Conservation (phyloP, 805 yeast genomes). For the Huiozyma naganishii region DNA sequence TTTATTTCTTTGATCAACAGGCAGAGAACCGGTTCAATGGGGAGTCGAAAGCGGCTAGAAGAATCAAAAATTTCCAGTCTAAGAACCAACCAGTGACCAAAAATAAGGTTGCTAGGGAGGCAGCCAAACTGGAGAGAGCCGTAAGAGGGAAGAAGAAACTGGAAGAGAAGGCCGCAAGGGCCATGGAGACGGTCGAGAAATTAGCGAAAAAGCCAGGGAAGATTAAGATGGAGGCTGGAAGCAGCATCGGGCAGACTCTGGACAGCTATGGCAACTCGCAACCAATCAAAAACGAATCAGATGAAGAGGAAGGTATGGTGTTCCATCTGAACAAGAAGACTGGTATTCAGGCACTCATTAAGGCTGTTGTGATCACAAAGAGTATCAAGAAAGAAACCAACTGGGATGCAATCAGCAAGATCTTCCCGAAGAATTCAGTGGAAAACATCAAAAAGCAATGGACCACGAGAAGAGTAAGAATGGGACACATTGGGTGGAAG, state of each 20-base stretch:
- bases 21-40: constrained; percentile 23
- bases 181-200: not conserved
- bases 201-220: constrained; percentile 1
- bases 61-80: constrained; percentile 22
- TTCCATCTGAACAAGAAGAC: constrained; percentile 27
- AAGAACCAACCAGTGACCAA: constrained; percentile 2
- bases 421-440: constrained; percentile 34
- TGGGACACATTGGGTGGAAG: constrained; percentile 48
- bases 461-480: constrained; percentile 45
- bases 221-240: not conserved
- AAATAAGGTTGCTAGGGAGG: not conserved
- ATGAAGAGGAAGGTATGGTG: not conserved
- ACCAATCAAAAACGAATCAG: not conserved
- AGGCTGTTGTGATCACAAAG: constrained; percentile 58
- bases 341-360: constrained; percentile 46
- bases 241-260: no score
- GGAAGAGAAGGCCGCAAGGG: not conserved
- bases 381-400: constrained; percentile 51
- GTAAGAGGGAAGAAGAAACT: not conserved
- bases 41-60: constrained; percentile 23
- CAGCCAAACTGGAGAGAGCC: not conserved
- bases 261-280: not conserved
- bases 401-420: constrained; percentile 48
- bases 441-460: constrained; percentile 51
- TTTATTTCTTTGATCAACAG: constrained; percentile 26